phyloP scores from a whole-genome alignment of 192 early-diverging fungal species.

The Coemansia sp. region DNA sequence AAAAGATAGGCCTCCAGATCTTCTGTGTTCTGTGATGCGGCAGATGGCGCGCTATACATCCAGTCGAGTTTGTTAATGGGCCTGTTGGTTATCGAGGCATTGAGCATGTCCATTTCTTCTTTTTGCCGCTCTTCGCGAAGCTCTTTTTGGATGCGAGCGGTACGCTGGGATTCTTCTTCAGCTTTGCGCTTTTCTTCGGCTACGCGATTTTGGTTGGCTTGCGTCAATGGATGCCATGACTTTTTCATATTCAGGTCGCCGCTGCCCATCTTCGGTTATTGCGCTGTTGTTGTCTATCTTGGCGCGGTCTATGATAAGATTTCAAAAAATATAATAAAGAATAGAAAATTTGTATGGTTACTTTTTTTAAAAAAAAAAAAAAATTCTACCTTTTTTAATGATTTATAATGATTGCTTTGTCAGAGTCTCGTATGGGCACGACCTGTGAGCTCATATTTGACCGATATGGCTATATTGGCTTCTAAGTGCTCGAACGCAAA shows the following conservation, averaged over 20 bases:
- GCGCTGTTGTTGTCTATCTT: neutral
- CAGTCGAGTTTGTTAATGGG: constrained; percentile 85
- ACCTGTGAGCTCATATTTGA: neutral
- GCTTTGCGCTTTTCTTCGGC: constrained; percentile 74
- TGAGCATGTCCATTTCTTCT: constrained; percentile 79
- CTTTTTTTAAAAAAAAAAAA: neutral
- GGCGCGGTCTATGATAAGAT: neutral
- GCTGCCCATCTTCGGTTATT: constrained; percentile 45
- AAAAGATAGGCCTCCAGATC: constrained; percentile 91
- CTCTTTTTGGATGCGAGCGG: constrained; percentile 90
- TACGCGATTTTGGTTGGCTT: constrained; percentile 74
- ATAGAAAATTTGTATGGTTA: neutral
- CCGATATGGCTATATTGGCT: neutral
- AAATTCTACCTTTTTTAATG: too few species aligned
- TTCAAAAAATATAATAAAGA: too few species aligned
- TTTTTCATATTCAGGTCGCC: constrained; percentile 88
- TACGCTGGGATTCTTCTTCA: constrained; percentile 84
- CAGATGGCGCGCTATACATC: constrained; percentile 85
- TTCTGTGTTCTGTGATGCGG: constrained; percentile 59
- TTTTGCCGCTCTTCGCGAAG: constrained; percentile 87
- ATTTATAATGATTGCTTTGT: neutral
- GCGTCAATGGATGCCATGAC: constrained; percentile 95
- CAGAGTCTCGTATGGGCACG: neutral
- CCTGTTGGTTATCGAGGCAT: constrained; percentile 72
- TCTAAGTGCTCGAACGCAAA: neutral